A percentile compares a stretch with the other conserved stretches of the same genome.
Conservation (phyloP, 805 yeast genomes). For the Nematodospora valgi region DNA sequence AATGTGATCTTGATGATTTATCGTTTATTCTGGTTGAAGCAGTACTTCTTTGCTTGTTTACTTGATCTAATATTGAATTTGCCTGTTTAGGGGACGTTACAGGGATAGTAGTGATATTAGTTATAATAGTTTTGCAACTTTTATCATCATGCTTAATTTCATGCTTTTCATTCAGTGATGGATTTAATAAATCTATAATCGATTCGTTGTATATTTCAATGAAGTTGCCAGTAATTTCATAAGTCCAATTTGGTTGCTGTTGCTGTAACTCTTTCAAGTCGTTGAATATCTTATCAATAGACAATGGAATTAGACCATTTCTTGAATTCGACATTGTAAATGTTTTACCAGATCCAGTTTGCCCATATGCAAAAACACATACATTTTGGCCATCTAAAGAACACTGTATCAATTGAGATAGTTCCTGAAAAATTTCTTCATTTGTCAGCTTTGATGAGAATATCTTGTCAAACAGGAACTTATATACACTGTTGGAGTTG, state of each 20-base stretch:
- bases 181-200: conserved; percentile 62
- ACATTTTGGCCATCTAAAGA: conserved; percentile 86
- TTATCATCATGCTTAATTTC: conserved; percentile 71
- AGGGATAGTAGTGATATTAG: conserved; percentile 51
- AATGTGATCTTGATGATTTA: conserved; percentile 88
- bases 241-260: conserved; percentile 67
- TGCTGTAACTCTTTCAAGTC: conserved; percentile 45
- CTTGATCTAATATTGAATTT: conserved; percentile 45
- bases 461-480: conserved; percentile 74
- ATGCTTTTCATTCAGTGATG: conserved; percentile 32
- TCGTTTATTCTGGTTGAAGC: conserved; percentile 81
- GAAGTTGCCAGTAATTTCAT: conserved; percentile 65
- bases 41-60: conserved; percentile 63
- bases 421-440: conserved; percentile 70
- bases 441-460: conserved; percentile 58
- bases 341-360: conserved; percentile 94
- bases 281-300: conserved; percentile 67
- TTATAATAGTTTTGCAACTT: conserved; percentile 52
- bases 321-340: conserved; percentile 72
- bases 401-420: conserved; percentile 76
- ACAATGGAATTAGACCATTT: conserved; percentile 80
- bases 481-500: conserved; percentile 13
- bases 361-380: conserved; percentile 95
- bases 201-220: conserved; percentile 87
- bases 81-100: conserved; percentile 52